phyloP scores from a whole-genome alignment of 257 asterid genomes.

The Solanum sitiens region DNA sequence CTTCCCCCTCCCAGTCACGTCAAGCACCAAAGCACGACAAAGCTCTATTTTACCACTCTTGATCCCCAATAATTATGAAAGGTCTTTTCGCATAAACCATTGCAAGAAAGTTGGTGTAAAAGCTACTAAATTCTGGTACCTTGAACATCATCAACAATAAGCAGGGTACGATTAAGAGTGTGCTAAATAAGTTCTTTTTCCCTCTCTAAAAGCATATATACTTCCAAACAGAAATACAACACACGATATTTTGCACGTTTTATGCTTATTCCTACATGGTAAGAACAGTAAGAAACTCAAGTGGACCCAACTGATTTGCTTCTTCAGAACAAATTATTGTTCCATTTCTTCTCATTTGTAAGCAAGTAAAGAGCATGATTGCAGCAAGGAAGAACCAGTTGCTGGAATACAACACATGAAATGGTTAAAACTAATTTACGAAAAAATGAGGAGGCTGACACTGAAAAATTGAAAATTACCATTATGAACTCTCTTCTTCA shows the following conservation, averaged over 20 bases:
- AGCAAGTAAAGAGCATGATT: not conserved
- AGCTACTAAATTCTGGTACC: not conserved
- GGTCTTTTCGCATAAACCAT: not conserved
- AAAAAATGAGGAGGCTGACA: not conserved
- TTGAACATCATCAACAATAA: not conserved
- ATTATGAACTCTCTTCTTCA: constrained; percentile 16
- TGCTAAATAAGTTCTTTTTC: not conserved
- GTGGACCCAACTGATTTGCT: not conserved
- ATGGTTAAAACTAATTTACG: not conserved
- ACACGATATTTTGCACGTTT: not conserved
- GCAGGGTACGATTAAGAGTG: not conserved
- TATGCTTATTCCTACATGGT: not conserved
- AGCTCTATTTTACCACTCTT: not conserved
- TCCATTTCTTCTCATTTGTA: not conserved
- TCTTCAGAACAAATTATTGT: not conserved
- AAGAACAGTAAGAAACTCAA: not conserved
- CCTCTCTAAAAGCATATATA: not conserved
- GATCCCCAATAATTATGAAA: not conserved
- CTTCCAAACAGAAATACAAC: not conserved
- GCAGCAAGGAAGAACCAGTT: not conserved
- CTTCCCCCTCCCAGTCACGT: no score
- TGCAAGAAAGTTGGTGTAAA: not conserved
- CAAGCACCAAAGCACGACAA: not conserved
- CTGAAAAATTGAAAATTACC: not conserved
- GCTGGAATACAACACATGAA: not conserved